Base-by-base conservation (phyloP, 495 filamentous ascomycete species). In the Xylaria cubensis region DNA sequence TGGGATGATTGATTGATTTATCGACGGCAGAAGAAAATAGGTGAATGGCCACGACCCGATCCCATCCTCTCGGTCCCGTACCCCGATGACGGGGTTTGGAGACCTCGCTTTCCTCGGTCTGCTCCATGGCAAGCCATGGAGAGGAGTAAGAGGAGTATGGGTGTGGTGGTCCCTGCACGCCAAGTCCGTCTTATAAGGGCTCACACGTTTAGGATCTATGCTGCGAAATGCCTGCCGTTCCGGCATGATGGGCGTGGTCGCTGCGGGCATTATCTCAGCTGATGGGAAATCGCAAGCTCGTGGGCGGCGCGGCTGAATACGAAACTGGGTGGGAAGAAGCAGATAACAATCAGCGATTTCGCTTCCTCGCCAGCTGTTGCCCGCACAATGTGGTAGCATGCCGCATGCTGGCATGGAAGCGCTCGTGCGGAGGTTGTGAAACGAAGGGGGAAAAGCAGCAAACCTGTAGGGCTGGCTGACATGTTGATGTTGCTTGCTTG, bases 221-320 rank as follows among this genome's bases (percentile, higher is more conserved):
- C 1, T 51, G 50, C 65, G 65, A 51, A 67, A 56, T 67, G 50
- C 36, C 36, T 44, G 39, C 61, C 59, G 21, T 2, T 12, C 32
- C 63, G 44, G 63, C 63, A 50, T 66, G 64, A 39, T 44, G 39
- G 9, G 39, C 53, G 53, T 46, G 36, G 53, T 44, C 3, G 15
- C 41, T 70, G 26, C 53, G 56, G 56, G 21, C 41, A 34, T 61
- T 29, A 34, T 46, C 59, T 71, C 69, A 71, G 61, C 69, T 71
- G 69, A 71, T 53, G 24, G 8, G 1, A 39, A 13, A 21, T 17
- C 17, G 13, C 44, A 63, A 36, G 53, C 32, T 53, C 58, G 13
- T 32, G 24, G 67, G 46, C 59, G 69, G 59, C 48, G 59, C 24
- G 59, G 69, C 69, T 71, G 69, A 64, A 71, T 46, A 39, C 69